Base-by-base conservation (phyloP, 1,139 yeast genomes). In the Zygoascus meyerae region DNA sequence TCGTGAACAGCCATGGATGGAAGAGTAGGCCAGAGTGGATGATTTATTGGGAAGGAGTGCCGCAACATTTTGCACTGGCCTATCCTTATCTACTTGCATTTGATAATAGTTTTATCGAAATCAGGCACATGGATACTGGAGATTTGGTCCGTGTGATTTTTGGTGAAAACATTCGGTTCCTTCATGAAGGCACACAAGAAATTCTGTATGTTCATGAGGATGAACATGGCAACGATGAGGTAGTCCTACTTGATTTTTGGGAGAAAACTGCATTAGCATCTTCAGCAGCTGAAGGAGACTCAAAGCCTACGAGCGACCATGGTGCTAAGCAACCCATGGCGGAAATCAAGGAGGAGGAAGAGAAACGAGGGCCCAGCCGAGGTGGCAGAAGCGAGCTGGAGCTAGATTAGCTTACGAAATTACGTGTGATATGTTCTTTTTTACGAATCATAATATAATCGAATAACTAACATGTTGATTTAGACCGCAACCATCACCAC, bases 1-100 rank as follows among this genome's bases (percentile, higher is more conserved):
- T 86, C 67, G 95, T 92, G 56, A 90, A 92, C 60, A 77, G 86
- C 50, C 90, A 90, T 64, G 98, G 98, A 30, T 92, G 98, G 98
- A 77, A 97, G 60, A 83, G 95, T 21, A 80, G 92, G 54, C 90
- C 92, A 44, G 92, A 87, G 45, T 90, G 96, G 94, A 83, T 90
- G 56, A 83, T 92, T 47, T 83, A 85, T 63, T 92, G 98, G 98
- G 97, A 92, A 68, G 97, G 97, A 37, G 78, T 81, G 45, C 97
- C 98, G 3, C 95, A 85, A 60, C 83, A 83, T 52, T 87, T 92
- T 65, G 95, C 97, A 9, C 73, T 92, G 44, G 87, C 94, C 75
- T 92, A 90, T 68, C 98, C 98, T 3, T 92, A 89, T 63, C 72
- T 92, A 49, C 71, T 92, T 52, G 92, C 96, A 15, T 92, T 92